phyloP scores from a whole-genome alignment of 768 basidiomycete species.

The Lentinula sp. region DNA sequence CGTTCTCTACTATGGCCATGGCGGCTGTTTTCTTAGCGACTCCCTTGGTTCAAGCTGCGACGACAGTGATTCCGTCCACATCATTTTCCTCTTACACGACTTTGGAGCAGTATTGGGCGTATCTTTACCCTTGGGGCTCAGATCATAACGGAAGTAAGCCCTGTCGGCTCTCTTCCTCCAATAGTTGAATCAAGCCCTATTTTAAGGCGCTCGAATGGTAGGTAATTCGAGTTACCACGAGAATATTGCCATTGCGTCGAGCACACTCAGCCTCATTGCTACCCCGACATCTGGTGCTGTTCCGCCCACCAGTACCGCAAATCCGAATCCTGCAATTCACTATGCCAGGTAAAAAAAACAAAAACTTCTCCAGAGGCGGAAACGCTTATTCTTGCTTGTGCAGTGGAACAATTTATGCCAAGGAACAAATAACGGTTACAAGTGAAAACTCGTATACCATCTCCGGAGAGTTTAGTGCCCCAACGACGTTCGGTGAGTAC shows the following conservation, averaged over 20 bases:
- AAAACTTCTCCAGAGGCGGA: background rate
- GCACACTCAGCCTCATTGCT: conserved; percentile 33
- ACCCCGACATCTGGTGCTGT: conserved; percentile 30
- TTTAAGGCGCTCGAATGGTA: conserved; percentile 35
- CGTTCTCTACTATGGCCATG: background rate
- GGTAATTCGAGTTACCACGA: conserved; percentile 33
- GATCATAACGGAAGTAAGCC: conserved; percentile 39
- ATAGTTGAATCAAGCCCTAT: background rate
- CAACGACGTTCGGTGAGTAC: conserved; percentile 22
- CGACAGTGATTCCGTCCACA: conserved; percentile 32
- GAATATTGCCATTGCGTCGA: conserved; percentile 29
- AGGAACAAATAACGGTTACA: conserved; percentile 35
- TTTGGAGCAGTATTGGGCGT: conserved; percentile 34
- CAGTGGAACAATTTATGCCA: conserved; percentile 35
- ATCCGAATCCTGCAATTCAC: conserved; percentile 36
- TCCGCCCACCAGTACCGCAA: conserved; percentile 32
- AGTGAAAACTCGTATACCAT: conserved; percentile 27
- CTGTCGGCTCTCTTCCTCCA: background rate
- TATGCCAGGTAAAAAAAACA: conserved; percentile 26
- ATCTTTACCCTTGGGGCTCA: conserved; percentile 41
- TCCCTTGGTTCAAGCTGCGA: conserved; percentile 19
- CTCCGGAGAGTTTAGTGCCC: conserved; percentile 36
- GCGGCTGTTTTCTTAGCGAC: conserved; percentile 7
- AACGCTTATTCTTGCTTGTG: background rate
- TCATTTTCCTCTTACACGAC: conserved; percentile 32